Evolutionary conservation across 2,329 filamentous ascomycete species (phyloP), one percentile per base, ranked within the genome.

Genomic region (Emericellopsis cladophorae): DNA sequence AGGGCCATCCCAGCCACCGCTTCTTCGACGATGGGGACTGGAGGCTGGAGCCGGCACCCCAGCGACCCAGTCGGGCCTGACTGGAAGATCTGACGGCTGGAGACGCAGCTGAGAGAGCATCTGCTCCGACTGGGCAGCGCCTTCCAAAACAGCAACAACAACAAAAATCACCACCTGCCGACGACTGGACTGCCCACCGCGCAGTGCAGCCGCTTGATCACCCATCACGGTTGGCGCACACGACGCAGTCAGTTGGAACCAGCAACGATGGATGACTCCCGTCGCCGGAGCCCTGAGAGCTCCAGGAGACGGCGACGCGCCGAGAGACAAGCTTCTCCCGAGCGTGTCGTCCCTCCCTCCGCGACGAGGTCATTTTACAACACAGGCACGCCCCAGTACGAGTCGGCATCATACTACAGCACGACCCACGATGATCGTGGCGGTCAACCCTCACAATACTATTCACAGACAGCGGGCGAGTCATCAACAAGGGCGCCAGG

Each of bases 221-320:
- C 18, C 38, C 38, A 14, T 34, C 39, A 9, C 14, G 11, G 21
- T 24, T 29, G 18, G 15, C 18, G 21, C n/a, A 26, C 24, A 29
- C 40, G 24, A 16, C 23, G n/a, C 33, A 16, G 33, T n/a, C 33
- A 4, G 18, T 31, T 8, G 22, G 15, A 7, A 29, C 18, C 33
- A 26, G 24, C 40, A 22, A 41, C 18, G 68, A 69, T 73, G 69
- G 64, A 67, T 62, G 65, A 68, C 54, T 61, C 65, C 59, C 70
- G 70, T 56, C 68, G 67, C 53, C 67, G 71, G 62, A 75, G 71
- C 60, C 69, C 68, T 42, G 72, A 74, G 51, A 66, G 66, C 62
- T 66, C 65, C 54, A 64, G 68, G 55, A 68, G 71, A 55, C 68
- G 70, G 62, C 55, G 53, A 49, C 52, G 53, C 45, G 54, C 60